Percentiles rank a stretch among this genome's conserved stretches.
These are phyloP conservation scores for Coemansia sp. DNA, from an alignment of 192 early-diverging fungal species.

Conservation along the genomic window DNA sequence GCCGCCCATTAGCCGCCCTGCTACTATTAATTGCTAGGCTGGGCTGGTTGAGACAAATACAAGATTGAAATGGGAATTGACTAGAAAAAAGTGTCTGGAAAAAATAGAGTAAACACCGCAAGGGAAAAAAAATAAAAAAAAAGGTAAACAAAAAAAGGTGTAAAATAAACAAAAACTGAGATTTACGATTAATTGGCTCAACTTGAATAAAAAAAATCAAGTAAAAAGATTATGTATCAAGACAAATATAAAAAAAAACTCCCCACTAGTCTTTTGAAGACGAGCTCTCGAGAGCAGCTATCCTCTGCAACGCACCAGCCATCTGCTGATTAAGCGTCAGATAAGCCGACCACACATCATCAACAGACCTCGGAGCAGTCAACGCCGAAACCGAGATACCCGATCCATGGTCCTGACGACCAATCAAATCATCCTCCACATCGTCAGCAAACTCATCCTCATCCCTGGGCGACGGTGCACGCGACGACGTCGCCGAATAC, in stretches of 20 bases:
- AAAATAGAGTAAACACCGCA: constrained; percentile 12
- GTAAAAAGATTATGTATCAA: background rate
- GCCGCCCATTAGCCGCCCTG: background rate
- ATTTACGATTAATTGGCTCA: too few relatives aligned
- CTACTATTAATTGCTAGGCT: background rate
- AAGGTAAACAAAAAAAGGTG: background rate
- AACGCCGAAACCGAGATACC: constrained; percentile 32
- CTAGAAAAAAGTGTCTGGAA: background rate
- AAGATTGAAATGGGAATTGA: too few relatives aligned
- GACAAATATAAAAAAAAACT: background rate
- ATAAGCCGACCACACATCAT: constrained; percentile 46
- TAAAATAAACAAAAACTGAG: too few relatives aligned
- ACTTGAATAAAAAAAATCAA: too few relatives aligned
- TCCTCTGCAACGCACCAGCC: constrained; percentile 28
- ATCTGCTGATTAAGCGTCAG: constrained; percentile 41
- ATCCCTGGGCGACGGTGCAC: constrained; percentile 3
- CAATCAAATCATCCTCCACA: constrained; percentile 1
- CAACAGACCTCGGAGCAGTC: constrained; percentile 32
- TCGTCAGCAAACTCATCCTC: constrained; percentile 13
- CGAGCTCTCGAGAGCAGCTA: constrained; percentile 23
- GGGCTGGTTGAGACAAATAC: background rate
- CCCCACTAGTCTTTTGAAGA: background rate
- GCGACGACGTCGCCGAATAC: constrained; percentile 5
- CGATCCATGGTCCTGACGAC: background rate
- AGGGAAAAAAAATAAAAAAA: background rate